These are phyloP conservation scores for Kockiozyma suomiensis DNA, from an alignment of 805 yeast genomes.

Conservation along the genomic window DNA sequence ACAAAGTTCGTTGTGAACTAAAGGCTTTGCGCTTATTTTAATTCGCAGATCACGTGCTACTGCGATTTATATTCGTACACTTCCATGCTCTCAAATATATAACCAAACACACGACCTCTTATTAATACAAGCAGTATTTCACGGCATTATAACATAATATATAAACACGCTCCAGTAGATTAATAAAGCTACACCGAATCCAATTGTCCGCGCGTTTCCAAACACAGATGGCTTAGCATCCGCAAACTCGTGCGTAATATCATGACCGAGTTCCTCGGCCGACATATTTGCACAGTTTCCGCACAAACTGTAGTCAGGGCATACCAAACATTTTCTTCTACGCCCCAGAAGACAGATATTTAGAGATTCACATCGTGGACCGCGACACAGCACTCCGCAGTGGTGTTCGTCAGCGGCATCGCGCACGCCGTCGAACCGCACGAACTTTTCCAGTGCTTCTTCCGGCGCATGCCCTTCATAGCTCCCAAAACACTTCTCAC, in stretches of 20 bases:
- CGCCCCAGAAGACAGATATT: not conserved
- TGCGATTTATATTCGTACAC: too few species aligned
- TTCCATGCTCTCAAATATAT: too few species aligned
- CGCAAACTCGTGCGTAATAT: not conserved
- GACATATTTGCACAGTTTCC: constrained; percentile 4
- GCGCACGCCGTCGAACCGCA: not conserved
- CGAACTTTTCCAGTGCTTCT: not conserved
- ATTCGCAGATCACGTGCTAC: too few species aligned
- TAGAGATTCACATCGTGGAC: constrained; percentile 1
- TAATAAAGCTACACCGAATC: not conserved
- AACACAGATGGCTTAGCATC: not conserved
- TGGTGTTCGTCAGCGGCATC: not conserved
- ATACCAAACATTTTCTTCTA: not conserved
- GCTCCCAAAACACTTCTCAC: not conserved
- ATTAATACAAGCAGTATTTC: too few species aligned
- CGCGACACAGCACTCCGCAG: constrained; percentile 4
- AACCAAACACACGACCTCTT: too few species aligned
- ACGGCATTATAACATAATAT: not conserved
- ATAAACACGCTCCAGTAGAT: not conserved
- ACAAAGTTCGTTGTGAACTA: too few species aligned
- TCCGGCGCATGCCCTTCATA: not conserved
- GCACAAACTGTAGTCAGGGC: constrained; percentile 1
- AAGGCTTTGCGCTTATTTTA: too few species aligned
- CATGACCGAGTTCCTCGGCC: not conserved
- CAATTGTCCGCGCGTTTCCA: not conserved